Percentiles rank a stretch among this genome's conserved stretches.
These are phyloP conservation scores for Ottelia alismoides DNA, from an alignment of 106 monocot species.

Conservation along the genomic window DNA sequence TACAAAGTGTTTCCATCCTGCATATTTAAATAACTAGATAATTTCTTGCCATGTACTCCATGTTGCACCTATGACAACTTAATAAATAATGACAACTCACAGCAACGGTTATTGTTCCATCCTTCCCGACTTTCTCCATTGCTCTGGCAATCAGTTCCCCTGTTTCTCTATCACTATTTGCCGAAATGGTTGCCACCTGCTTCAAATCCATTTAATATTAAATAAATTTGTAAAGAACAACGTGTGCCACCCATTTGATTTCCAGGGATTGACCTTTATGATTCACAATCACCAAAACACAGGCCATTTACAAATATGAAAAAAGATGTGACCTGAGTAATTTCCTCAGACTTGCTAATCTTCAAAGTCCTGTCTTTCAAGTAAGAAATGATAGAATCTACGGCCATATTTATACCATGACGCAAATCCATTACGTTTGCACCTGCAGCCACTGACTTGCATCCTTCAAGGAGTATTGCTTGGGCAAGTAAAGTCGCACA, in stretches of 20 bases:
- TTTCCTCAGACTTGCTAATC: slow-evolving; percentile 20
- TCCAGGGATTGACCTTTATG: no score
- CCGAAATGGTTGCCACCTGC: slow-evolving; percentile 84
- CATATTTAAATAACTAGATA: slow-evolving; percentile 1
- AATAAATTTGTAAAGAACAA: no score
- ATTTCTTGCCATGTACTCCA: not conserved
- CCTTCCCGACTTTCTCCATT: slow-evolving; percentile 82
- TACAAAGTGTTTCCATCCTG: slow-evolving; percentile 77
- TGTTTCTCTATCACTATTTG: slow-evolving; percentile 63
- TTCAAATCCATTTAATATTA: no score
- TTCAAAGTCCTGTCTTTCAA: slow-evolving; percentile 15
- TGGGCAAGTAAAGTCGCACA: slow-evolving; percentile 49
- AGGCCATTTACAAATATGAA: no score
- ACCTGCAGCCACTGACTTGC: slow-evolving; percentile 23
- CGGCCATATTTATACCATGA: slow-evolving; percentile 16
- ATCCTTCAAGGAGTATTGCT: slow-evolving; percentile 54
- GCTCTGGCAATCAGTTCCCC: slow-evolving; percentile 63
- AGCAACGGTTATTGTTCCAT: slow-evolving; percentile 52
- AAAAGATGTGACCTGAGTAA: no score
- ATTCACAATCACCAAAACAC: no score
- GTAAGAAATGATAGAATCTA: slow-evolving; percentile 13
- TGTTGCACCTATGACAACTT: not conserved
- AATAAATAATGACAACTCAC: slow-evolving; percentile 23
- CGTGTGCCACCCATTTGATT: no score
- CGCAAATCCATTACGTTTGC: slow-evolving; percentile 22